Evolutionary conservation across 805 yeast species (phyloP), one percentile per base, ranked within the genome.

Genomic region (Saturnispora zaruensis): DNA sequence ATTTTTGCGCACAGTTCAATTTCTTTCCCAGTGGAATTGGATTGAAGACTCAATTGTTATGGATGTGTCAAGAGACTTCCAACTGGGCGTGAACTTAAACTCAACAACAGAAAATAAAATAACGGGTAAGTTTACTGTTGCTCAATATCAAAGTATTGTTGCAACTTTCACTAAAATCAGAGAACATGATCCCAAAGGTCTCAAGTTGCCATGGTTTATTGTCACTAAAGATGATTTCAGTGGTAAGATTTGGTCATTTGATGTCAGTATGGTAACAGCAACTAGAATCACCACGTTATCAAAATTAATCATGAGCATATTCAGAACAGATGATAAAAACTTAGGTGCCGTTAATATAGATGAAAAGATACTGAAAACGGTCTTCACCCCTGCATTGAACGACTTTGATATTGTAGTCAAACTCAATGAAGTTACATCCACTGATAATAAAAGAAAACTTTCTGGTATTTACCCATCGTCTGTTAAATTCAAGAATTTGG

Each of bases 11-110:
- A 76, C 82, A 11, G 63, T 93, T 36, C 71, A 77, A 44, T 86
- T 84, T 59, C 64, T 93, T 42, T 75, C 95, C 24, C 68, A 67
- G 41, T 93, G 99, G 99, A 89, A 93, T 65, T 93, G 99, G 99
- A 84, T 79, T 58, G 95, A 86, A 54, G 88, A 84, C 44, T 84
- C 96, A 1, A 68, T 93, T 53, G 77, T 90, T 48, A 67, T 93
- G 53, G 97, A 93, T 60, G 68, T 87, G 56, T 80, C 83, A 13
- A 81, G 73, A 51, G 77, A 77, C 53, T 65, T 61, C 40, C 56
- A 54, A 18, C 41, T 18, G 21, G 52, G 51, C 21, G 38, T 42
- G 18, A n/a, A 11, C 9, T 44, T 51, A 14, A 45, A 47, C 4
- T 48, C 52, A 13, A 51, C 48, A 38, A 60, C 63, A 48, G 64